Percentiles rank a stretch among this genome's conserved stretches.
Evolutionary conservation across 306 rosid species (phyloP).

Genomic region (Geum urbanum): DNA sequence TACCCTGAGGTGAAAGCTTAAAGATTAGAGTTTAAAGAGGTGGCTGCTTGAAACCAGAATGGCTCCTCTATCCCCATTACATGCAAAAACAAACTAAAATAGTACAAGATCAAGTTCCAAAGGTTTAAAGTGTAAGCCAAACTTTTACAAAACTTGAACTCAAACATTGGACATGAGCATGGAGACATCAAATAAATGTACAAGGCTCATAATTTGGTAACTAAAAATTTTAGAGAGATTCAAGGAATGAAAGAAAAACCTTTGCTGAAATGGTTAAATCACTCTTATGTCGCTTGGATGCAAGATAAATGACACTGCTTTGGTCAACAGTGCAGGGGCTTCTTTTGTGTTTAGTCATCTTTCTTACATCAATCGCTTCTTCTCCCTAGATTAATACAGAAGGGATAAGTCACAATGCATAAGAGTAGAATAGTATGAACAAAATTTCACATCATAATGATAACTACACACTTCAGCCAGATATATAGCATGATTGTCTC

Average conservation of each 20-base stretch:
- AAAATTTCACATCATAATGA: not conserved
- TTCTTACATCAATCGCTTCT: constrained; percentile 69
- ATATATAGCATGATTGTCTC: not conserved
- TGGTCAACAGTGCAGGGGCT: constrained; percentile 78
- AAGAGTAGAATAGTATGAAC: constrained; percentile 8
- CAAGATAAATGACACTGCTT: constrained; percentile 55
- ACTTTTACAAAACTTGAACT: not conserved
- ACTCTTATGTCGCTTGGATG: constrained; percentile 82
- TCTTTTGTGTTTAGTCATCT: constrained; percentile 81
- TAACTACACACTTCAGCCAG: not conserved
- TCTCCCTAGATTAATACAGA: constrained; percentile 41
- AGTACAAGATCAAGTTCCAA: not conserved
- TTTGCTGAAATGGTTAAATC: constrained; percentile 69
- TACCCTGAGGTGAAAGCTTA: not conserved
- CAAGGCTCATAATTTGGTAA: not conserved
- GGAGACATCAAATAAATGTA: not conserved
- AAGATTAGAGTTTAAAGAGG: not conserved
- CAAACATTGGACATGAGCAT: not conserved
- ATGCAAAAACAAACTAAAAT: not conserved
- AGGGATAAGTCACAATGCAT: constrained; percentile 19
- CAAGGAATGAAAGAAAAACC: constrained; percentile 42
- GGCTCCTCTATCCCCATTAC: not conserved
- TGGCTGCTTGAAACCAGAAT: not conserved
- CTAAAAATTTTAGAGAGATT: not conserved
- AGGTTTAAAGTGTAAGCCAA: too few species aligned